Evolutionary conservation across 2,329 filamentous ascomycete genomes (phyloP).

Genomic region (Colletotrichum limetticola): DNA sequence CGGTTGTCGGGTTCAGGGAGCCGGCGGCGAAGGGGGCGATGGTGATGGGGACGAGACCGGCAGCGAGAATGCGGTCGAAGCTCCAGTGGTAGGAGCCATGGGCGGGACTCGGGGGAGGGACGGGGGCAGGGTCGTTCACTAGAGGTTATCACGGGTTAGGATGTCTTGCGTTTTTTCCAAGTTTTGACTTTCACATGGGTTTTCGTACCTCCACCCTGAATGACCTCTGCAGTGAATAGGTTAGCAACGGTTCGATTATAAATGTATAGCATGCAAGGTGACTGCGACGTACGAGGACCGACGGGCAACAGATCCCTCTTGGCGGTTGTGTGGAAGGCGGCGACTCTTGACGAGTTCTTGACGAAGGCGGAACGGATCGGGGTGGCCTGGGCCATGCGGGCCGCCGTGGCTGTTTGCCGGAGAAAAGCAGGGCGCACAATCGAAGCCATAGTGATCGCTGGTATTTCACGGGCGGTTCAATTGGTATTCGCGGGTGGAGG

Average conservation of each 20-base stretch:
- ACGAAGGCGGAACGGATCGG: slow-evolving; percentile 38
- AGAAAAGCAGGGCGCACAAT: slow-evolving; percentile 65
- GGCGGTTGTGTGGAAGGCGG: slow-evolving; percentile 88
- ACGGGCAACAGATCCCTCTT: slow-evolving; percentile 82
- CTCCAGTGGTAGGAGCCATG: slow-evolving; percentile 99
- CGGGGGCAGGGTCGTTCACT: slow-evolving; percentile 88
- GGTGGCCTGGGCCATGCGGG: slow-evolving; percentile 49
- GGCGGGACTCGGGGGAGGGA: slow-evolving; percentile 77
- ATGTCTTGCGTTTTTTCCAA: background rate
- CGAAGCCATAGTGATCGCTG: slow-evolving; percentile 61
- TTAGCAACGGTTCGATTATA: slow-evolving; percentile 52
- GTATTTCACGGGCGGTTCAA: slow-evolving; percentile 21
- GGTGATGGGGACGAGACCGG: slow-evolving; percentile 85
- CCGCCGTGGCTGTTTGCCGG: slow-evolving; percentile 60
- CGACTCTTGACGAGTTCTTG: slow-evolving; percentile 63
- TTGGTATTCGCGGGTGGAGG: slow-evolving; percentile 24
- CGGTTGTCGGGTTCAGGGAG: slow-evolving; percentile 87
- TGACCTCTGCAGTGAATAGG: slow-evolving; percentile 65
- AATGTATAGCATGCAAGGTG: background rate
- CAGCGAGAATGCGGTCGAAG: slow-evolving; percentile 88
- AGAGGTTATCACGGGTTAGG: slow-evolving; percentile 38
- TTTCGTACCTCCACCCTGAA: slow-evolving; percentile 77
- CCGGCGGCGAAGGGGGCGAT: slow-evolving; percentile 93
- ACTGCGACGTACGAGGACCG: slow-evolving; percentile 76
- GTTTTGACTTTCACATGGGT: slow-evolving; percentile 8